These are phyloP conservation scores for Linaria vulgaris DNA, from an alignment of 257 asterid species.

Conservation along the genomic window DNA sequence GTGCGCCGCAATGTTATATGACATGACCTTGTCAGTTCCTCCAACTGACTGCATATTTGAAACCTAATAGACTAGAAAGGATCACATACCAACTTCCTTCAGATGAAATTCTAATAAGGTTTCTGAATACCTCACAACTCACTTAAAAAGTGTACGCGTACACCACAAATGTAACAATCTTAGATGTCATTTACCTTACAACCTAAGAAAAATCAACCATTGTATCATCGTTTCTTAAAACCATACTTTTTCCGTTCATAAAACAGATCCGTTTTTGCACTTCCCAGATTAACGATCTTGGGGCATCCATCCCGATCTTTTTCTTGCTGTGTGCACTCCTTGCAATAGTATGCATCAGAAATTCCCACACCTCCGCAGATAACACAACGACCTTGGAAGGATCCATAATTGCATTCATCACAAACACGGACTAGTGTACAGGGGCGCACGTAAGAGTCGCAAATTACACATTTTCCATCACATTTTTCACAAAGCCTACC, in stretches of 20 bases:
- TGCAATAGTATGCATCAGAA: conserved; percentile 88
- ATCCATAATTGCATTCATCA: conserved; percentile 87
- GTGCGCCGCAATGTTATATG: too few relatives aligned
- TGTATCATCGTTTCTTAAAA: conserved; percentile 67
- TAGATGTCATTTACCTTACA: neutral
- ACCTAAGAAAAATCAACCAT: neutral
- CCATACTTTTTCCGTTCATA: conserved; percentile 91
- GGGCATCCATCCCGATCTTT: conserved; percentile 90
- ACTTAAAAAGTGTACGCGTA: neutral
- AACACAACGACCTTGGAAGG: conserved; percentile 87
- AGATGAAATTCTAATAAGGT: neutral
- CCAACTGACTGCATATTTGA: neutral
- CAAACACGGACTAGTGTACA: conserved; percentile 87
- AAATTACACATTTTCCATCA: conserved; percentile 82
- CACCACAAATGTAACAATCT: neutral
- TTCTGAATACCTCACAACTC: neutral
- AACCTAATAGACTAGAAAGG: too few relatives aligned
- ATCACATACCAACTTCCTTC: neutral
- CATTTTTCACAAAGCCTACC: conserved; percentile 89
- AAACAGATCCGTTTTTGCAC: conserved; percentile 80
- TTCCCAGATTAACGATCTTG: conserved; percentile 80
- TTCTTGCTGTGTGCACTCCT: conserved; percentile 88
- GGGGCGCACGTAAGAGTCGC: conserved; percentile 89
- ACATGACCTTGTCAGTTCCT: neutral
- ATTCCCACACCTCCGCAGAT: conserved; percentile 85